phyloP scores from a whole-genome alignment of 129 eudicot species.

The Tanacetum coccineum region DNA sequence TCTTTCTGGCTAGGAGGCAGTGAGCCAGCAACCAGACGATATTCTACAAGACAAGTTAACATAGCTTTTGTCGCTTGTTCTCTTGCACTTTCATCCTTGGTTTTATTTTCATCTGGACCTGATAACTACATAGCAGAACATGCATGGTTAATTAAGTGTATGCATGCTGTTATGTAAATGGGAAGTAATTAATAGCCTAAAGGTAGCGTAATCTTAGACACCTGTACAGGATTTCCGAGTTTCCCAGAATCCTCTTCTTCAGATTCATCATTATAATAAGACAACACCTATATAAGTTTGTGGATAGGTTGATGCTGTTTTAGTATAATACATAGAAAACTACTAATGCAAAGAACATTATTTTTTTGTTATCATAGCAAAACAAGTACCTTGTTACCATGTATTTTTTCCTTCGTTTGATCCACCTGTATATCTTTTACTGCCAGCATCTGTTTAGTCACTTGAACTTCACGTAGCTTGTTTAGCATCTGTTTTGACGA shows the following conservation, averaged over 20 bases:
- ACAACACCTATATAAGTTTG: too few species aligned
- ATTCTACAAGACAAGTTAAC: constrained; percentile 42
- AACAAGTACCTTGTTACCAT: too few species aligned
- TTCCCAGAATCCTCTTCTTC: constrained; percentile 54
- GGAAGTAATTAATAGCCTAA: not conserved
- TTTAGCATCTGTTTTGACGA: constrained; percentile 40
- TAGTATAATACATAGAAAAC: not conserved
- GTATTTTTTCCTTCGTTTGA: too few species aligned
- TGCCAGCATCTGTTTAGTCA: too few species aligned
- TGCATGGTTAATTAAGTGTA: constrained; percentile 9
- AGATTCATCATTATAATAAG: constrained; percentile 48
- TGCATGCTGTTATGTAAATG: not conserved
- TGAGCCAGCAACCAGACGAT: constrained; percentile 45
- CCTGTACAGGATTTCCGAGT: constrained; percentile 56
- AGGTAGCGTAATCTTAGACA: constrained; percentile 1
- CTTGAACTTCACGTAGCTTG: too few species aligned
- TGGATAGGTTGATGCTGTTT: constrained; percentile 21
- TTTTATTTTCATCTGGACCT: constrained; percentile 59
- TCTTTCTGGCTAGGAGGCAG: constrained; percentile 46
- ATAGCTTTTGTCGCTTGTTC: constrained; percentile 44
- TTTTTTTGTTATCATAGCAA: too few species aligned
- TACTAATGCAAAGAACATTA: too few species aligned
- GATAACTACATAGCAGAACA: constrained; percentile 41
- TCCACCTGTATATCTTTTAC: too few species aligned
- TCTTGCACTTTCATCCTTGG: constrained; percentile 58